A percentile compares a stretch with the other conserved stretches of the same genome.
Evolutionary conservation across 495 filamentous ascomycete species (phyloP).

Genomic region (Podospora australis): DNA sequence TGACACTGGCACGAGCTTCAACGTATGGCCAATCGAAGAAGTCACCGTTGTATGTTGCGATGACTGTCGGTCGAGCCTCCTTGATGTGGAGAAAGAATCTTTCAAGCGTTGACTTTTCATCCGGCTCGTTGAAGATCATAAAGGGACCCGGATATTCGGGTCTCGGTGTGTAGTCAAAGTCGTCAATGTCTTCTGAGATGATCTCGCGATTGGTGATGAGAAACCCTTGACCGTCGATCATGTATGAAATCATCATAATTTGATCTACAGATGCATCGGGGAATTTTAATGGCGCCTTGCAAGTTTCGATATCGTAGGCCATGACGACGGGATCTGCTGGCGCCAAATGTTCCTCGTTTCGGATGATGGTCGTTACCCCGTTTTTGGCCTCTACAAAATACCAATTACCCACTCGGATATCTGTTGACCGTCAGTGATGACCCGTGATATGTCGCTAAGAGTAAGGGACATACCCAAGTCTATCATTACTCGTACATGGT

Average conservation of each 20-base stretch:
- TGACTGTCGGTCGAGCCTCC: conserved; percentile 87
- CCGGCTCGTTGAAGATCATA: conserved; percentile 95
- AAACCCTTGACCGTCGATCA: conserved; percentile 99
- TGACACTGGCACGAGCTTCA: conserved; percentile 81
- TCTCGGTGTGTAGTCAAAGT: conserved; percentile 97
- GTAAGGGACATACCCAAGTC: conserved; percentile 63
- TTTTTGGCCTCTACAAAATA: conserved; percentile 94
- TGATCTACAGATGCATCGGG: conserved; percentile 94
- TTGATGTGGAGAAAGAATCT: conserved; percentile 96
- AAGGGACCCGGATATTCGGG: conserved; percentile 94
- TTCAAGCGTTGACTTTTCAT: conserved; percentile 82
- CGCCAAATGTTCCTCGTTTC: conserved; percentile 80
- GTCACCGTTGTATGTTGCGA: conserved; percentile 99
- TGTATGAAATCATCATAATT: conserved; percentile 99
- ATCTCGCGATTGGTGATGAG: conserved; percentile 98
- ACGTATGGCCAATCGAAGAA: conserved; percentile 99
- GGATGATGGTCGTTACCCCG: conserved; percentile 70
- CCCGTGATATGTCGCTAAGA: neutral
- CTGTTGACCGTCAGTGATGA: conserved; percentile 43
- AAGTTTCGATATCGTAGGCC: conserved; percentile 97
- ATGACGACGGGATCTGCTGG: conserved; percentile 92
- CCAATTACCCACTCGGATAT: conserved; percentile 96
- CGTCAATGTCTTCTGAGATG: conserved; percentile 92
- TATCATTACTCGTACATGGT: conserved; percentile 97
- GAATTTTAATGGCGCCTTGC: conserved; percentile 94